A percentile compares a stretch with the other conserved stretches of the same genome.
phyloP scores from a whole-genome alignment of 306 rosid species.

The Vachellia collinsii region DNA sequence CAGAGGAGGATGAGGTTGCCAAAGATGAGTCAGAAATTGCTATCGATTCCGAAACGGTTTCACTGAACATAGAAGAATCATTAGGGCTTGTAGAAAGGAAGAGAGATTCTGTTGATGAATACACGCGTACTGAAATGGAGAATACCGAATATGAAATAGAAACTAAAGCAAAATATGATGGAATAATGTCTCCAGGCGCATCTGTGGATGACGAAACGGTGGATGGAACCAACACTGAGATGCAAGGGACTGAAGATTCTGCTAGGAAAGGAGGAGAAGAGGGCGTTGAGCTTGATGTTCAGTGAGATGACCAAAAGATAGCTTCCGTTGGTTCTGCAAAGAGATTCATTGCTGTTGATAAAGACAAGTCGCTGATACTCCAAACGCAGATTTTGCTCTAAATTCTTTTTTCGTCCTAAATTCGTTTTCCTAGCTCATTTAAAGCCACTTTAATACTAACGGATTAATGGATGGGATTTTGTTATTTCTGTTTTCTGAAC shows the following conservation, averaged over 20 bases:
- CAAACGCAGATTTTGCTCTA: not conserved
- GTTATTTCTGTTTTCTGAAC: not conserved
- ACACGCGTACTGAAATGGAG: slow-evolving; percentile 29
- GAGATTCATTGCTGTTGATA: not conserved
- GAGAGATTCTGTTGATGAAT: slow-evolving; percentile 23
- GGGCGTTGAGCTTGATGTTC: not conserved
- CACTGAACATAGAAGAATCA: slow-evolving; percentile 36
- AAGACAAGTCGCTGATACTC: not conserved
- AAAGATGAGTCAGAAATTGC: slow-evolving; percentile 37
- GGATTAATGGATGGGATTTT: too few relatives aligned
- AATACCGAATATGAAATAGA: slow-evolving; percentile 23
- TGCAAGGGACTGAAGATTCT: slow-evolving; percentile 10
- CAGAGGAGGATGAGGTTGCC: slow-evolving; percentile 36
- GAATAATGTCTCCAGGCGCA: slow-evolving; percentile 31
- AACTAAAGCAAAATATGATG: slow-evolving; percentile 29
- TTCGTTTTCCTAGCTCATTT: not conserved
- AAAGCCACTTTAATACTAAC: not conserved
- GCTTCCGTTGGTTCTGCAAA: not conserved
- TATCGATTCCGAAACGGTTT: slow-evolving; percentile 31
- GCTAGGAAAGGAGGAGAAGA: not conserved
- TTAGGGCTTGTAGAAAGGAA: not conserved
- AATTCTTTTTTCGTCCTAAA: not conserved
- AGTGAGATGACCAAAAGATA: not conserved
- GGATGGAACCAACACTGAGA: not conserved
- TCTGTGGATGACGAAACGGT: not conserved